These are phyloP conservation scores for Sugiyamaella floridensis DNA, from an alignment of 805 yeast species.

Conservation along the genomic window DNA sequence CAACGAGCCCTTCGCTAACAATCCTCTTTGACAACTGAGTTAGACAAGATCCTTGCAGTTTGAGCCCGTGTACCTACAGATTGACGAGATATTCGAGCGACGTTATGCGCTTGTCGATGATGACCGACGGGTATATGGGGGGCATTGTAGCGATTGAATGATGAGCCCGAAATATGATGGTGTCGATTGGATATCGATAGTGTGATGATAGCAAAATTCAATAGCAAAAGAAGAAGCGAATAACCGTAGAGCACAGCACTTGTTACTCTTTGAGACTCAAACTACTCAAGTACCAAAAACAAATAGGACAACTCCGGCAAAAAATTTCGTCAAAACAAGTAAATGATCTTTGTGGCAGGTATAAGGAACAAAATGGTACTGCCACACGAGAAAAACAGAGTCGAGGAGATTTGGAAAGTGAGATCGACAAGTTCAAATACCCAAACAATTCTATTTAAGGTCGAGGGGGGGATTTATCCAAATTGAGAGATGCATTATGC, in stretches of 20 bases:
- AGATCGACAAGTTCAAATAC: neutral
- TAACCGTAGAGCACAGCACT: too few species aligned
- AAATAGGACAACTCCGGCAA: too few species aligned
- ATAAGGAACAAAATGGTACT: too few species aligned
- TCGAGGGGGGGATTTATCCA: neutral
- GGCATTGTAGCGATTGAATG: neutral
- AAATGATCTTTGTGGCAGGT: too few species aligned
- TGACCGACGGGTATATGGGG: slow-evolving; percentile 4
- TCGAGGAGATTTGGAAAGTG: neutral
- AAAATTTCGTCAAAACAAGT: too few species aligned
- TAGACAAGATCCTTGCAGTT: neutral
- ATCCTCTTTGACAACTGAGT: neutral
- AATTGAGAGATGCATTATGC: neutral
- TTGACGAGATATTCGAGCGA: slow-evolving; percentile 20
- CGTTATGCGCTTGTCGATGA: slow-evolving; percentile 21
- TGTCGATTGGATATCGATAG: neutral
- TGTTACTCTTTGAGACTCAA: too few species aligned
- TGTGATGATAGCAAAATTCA: neutral
- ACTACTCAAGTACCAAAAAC: too few species aligned
- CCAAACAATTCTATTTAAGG: neutral
- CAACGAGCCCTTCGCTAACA: neutral
- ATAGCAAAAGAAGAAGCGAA: neutral
- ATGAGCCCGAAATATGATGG: neutral
- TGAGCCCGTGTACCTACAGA: slow-evolving; percentile 15
- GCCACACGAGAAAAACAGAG: neutral